Evolutionary conservation across 345 rosid genomes (phyloP).

Genomic region (Bruguiera parviflora): DNA sequence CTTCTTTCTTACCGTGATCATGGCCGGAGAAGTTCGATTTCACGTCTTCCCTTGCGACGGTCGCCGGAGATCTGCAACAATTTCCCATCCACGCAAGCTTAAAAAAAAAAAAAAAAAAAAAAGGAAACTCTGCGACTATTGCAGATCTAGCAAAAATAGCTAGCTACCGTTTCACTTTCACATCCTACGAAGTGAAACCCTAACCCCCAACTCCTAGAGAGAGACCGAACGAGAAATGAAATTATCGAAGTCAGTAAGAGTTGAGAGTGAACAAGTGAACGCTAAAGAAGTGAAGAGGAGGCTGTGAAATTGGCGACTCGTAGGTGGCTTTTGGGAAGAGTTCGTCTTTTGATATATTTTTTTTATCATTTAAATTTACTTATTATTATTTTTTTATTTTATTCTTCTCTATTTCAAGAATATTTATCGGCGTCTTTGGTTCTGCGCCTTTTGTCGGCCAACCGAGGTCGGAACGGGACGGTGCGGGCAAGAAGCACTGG

Average conservation of each 20-base stretch:
- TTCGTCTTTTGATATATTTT: constrained; percentile 22
- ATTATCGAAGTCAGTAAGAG: not conserved
- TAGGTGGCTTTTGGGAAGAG: constrained; percentile 23
- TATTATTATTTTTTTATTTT: not conserved
- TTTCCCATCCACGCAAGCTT: constrained; percentile 57
- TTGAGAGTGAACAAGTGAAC: not conserved
- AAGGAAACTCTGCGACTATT: not conserved
- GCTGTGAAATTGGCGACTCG: not conserved
- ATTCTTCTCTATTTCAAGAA: not conserved
- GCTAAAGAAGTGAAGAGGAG: not conserved
- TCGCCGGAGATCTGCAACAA: constrained; percentile 99
- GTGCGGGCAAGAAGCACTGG: not conserved
- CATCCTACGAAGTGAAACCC: constrained; percentile 19
- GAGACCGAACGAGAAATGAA: not conserved
- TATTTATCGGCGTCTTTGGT: constrained; percentile 17
- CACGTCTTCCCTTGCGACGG: constrained; percentile 95
- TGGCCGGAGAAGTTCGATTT: constrained; percentile 70
- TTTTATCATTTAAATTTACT: not conserved
- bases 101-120: not conserved
- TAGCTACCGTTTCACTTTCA: constrained; percentile 18
- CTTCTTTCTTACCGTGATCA: constrained; percentile 65
- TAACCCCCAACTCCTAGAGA: not conserved
- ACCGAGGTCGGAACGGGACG: constrained; percentile 33
- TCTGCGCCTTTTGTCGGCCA: constrained; percentile 34
- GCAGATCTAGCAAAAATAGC: constrained; percentile 13